Evolutionary conservation across 2,329 filamentous ascomycete genomes (phyloP), one percentile per base, ranked within the genome.

Genomic region (Pyricularia pennisetigena): DNA sequence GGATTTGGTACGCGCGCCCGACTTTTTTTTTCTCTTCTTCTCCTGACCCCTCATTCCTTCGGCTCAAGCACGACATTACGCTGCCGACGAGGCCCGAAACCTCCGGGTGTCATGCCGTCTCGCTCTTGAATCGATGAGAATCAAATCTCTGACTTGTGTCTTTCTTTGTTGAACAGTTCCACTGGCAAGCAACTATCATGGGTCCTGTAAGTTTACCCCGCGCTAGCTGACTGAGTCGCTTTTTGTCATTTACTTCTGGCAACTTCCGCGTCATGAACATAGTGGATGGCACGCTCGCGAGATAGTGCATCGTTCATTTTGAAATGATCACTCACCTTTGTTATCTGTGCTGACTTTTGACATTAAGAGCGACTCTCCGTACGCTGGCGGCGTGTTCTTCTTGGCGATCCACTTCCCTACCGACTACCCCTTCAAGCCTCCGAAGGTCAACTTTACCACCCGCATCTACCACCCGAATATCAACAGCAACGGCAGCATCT

Each of bases 181-280:
- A 98, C 89, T 99, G 95, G 95, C 95, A 99, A 90, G 95, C 95
- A 77, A 99, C 95, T 67, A 99, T 99, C 80, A 99, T 99, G 95
- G 95, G 95, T 82, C 95, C 95, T 79, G 93, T 97, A 89, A 88
- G 92, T 88, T 74, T 69, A 70, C 72, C 16, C 65, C 64, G 71
- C 69, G 65, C 24, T 61, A 28, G 57, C 57, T 23, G n/a, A 28
- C 57, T 61, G 57, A 61, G 8, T 61, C 57, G 24, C n/a, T 61
- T 28, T 12, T 28, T 10, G 57, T 54, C 23, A 23, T 61, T 26
- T 12, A 8, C 57, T 23, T 61, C 1, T 26, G 57, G 23, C 16
- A 6, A 28, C 1, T 9, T 9, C 1, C 28, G 57, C 10, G n/a
- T 61, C 24, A 28, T 23, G 57, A 14, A 10, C 57, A n/a, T 14